Percentiles rank a stretch among this genome's conserved stretches.
Conservation (phyloP, 495 filamentous ascomycete species). For the Penicillium maclennaniae region DNA sequence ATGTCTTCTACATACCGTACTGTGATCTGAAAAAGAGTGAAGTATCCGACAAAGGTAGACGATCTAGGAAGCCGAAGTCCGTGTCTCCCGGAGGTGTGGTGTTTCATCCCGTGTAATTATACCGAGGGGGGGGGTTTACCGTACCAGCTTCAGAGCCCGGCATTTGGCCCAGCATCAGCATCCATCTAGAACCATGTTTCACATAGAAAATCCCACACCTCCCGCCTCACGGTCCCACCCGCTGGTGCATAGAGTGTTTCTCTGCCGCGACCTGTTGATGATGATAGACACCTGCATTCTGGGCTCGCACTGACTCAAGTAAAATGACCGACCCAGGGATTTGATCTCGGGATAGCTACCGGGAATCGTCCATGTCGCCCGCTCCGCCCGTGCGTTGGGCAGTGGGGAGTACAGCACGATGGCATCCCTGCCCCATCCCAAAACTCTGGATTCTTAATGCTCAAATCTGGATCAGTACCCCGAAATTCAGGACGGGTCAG, state of each 20-base stretch:
- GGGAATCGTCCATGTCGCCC: constrained; percentile 3
- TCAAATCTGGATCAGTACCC: not conserved
- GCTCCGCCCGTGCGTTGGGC: not conserved
- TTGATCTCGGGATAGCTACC: not conserved
- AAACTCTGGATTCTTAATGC: too few species aligned
- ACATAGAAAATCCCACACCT: constrained; percentile 1
- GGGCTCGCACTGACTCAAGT: not conserved
- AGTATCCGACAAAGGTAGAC: not conserved
- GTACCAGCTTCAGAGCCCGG: not conserved
- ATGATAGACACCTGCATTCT: not conserved
- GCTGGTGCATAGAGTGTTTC: not conserved
- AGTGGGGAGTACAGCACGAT: constrained; percentile 1
- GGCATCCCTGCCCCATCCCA: not conserved
- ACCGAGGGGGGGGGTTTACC: not conserved
- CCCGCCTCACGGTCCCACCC: not conserved
- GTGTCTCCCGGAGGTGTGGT: constrained; percentile 8
- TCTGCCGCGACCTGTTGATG: not conserved
- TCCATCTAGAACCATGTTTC: constrained; percentile 1
- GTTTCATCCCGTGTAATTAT: constrained; percentile 2
- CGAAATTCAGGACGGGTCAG: not conserved
- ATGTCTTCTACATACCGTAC: too few species aligned
- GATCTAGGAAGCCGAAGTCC: not conserved
- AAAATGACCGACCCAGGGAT: not conserved
- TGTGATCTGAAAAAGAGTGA: too few species aligned
- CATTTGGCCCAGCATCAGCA: not conserved